Evolutionary conservation across 2,329 filamentous ascomycete species (phyloP).

Genomic region (Penicillium sp.): DNA sequence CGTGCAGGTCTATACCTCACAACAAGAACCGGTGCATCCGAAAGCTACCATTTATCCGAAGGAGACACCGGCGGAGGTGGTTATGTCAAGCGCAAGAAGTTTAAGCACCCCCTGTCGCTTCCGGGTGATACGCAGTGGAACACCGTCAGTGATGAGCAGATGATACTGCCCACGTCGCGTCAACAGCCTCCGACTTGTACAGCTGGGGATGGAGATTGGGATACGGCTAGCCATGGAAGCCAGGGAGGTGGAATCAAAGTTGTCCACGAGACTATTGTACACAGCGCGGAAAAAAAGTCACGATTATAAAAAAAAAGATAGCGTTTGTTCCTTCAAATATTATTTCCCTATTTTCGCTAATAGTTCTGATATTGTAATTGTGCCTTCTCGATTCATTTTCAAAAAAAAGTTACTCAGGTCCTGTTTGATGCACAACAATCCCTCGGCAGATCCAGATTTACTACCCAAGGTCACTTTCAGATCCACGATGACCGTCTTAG

Average conservation of each 20-base stretch:
- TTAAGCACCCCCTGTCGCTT: constrained; percentile 33
- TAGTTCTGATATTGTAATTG: neutral
- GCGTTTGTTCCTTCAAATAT: neutral
- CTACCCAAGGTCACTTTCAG: too few species aligned
- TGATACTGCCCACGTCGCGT: constrained; percentile 25
- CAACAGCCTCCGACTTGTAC: constrained; percentile 27
- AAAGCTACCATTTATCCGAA: constrained; percentile 28
- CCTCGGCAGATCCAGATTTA: neutral
- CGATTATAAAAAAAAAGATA: constrained; percentile 3
- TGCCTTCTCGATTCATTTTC: too few species aligned
- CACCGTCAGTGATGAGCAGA: constrained; percentile 31
- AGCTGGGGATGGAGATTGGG: constrained; percentile 23
- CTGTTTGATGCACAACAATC: neutral
- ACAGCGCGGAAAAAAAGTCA: constrained; percentile 20
- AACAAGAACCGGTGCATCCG: constrained; percentile 15
- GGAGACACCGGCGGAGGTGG: constrained; percentile 12
- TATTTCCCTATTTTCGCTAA: neutral
- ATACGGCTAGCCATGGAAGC: constrained; percentile 17
- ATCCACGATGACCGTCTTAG: neutral
- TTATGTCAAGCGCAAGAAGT: constrained; percentile 25
- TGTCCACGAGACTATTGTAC: constrained; percentile 32
- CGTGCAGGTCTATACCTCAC: constrained; percentile 29
- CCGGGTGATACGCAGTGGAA: constrained; percentile 33
- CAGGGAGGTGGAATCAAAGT: constrained; percentile 31
- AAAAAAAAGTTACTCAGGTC: neutral